Evolutionary conservation across 2,329 filamentous ascomycete genomes (phyloP).

Genomic region (Exophiala viscosa): DNA sequence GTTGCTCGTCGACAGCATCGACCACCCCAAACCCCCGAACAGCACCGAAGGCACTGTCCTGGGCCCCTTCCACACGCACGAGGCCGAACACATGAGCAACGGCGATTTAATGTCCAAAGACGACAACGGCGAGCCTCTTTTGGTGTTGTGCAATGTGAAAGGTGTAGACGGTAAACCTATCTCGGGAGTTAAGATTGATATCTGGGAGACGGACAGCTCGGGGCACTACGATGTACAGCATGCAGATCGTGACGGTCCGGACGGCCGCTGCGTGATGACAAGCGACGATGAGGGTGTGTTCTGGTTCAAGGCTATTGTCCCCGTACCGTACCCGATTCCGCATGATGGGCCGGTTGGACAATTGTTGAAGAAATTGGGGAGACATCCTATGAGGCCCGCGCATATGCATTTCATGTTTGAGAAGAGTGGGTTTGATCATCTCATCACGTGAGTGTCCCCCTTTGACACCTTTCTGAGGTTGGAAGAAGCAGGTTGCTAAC

Average conservation of each 20-base stretch:
- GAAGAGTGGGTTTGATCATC: conserved; percentile 70
- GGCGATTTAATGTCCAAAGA: conserved; percentile 66
- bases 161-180: conserved; percentile 63
- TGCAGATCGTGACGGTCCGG: conserved; percentile 58
- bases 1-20: conserved; percentile 75
- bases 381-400: conserved; percentile 73
- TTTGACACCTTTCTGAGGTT: background rate
- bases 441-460: conserved; percentile 70
- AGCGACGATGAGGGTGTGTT: conserved; percentile 70
- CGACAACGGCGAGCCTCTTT: conserved; percentile 63
- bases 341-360: conserved; percentile 79
- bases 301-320: conserved; percentile 81
- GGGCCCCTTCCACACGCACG: conserved; percentile 79
- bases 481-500: background rate
- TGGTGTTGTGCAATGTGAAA: conserved; percentile 69
- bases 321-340: conserved; percentile 81
- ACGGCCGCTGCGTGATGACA: conserved; percentile 68
- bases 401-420: conserved; percentile 90
- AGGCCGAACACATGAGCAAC: conserved; percentile 55
- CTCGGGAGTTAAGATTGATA: conserved; percentile 66
- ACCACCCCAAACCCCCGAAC: conserved; percentile 70
- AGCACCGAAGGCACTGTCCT: conserved; percentile 76
- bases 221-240: conserved; percentile 82
- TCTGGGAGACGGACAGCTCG: conserved; percentile 81
- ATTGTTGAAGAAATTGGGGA: conserved; percentile 60